Percentiles rank a stretch among this genome's conserved stretches.
These are phyloP conservation scores for Talaromyces sp. DNA, from an alignment of 2,329 filamentous ascomycete species.

Conservation along the genomic window DNA sequence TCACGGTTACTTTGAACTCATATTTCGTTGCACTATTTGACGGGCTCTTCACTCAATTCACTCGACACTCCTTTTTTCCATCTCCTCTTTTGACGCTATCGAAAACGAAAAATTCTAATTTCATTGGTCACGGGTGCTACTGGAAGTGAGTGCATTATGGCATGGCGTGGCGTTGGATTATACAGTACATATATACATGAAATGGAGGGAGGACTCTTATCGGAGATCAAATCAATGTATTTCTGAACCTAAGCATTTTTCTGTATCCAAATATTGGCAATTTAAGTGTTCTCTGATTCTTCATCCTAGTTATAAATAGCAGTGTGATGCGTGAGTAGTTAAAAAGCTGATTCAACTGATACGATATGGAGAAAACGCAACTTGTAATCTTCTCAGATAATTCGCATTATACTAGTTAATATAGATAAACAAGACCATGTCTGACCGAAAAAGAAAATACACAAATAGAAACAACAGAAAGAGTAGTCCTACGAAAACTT, in stretches of 20 bases:
- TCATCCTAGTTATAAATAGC: not conserved
- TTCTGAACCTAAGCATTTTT: not conserved
- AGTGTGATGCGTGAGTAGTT: too few relatives aligned
- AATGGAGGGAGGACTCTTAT: not conserved
- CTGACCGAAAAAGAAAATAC: too few relatives aligned
- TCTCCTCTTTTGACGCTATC: not conserved
- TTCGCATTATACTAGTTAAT: too few relatives aligned
- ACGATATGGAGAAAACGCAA: too few relatives aligned
- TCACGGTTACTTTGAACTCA: not conserved
- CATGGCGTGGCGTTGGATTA: slow-evolving; percentile 10
- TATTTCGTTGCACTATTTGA: not conserved
- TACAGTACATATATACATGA: slow-evolving; percentile 3
- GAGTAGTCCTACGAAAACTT: too few relatives aligned
- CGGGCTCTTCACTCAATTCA: not conserved
- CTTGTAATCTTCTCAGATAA: too few relatives aligned
- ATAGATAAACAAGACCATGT: too few relatives aligned
- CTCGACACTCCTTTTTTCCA: not conserved
- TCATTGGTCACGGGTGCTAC: not conserved
- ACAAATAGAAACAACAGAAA: not conserved
- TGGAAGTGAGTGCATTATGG: slow-evolving; percentile 1
- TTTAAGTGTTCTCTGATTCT: not conserved
- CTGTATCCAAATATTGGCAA: not conserved
- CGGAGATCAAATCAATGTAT: not conserved
- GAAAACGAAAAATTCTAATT: not conserved
- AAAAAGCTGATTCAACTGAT: too few relatives aligned